These are phyloP conservation scores for Heteromeles arbutifolia DNA, from an alignment of 306 rosid species.

Conservation along the genomic window DNA sequence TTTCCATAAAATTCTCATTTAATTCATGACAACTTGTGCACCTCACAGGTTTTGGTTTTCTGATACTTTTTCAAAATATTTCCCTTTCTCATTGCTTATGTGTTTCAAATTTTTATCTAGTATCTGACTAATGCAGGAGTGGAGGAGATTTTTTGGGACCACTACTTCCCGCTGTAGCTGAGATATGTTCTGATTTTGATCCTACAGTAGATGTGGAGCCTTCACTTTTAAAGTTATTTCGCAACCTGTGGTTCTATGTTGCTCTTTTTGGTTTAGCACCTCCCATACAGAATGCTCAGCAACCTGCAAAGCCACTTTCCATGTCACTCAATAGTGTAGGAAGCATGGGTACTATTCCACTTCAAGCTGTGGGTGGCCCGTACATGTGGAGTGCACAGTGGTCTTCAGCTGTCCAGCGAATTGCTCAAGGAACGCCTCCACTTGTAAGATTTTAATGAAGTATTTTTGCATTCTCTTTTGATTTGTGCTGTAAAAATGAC, in stretches of 20 bases:
- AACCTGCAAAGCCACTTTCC: slow-evolving; percentile 63
- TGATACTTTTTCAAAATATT: slow-evolving; percentile 7
- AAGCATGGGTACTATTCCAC: slow-evolving; percentile 70
- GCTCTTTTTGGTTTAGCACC: slow-evolving; percentile 99
- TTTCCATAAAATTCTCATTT: slow-evolving; percentile 5
- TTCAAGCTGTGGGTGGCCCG: slow-evolving; percentile 94
- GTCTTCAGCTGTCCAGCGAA: slow-evolving; percentile 80
- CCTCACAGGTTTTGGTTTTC: slow-evolving; percentile 15
- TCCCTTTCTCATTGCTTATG: slow-evolving; percentile 18
- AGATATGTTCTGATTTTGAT: slow-evolving; percentile 88
- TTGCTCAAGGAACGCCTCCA: slow-evolving; percentile 98
- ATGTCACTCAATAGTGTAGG: slow-evolving; percentile 76
- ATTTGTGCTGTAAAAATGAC: neutral
- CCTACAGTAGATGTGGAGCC: slow-evolving; percentile 85
- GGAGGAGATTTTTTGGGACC: slow-evolving; percentile 99
- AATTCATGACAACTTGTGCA: neutral
- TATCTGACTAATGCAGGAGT: slow-evolving; percentile 61
- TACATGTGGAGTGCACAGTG: slow-evolving; percentile 90
- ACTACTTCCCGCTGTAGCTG: slow-evolving; percentile 96
- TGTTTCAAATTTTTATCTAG: slow-evolving; percentile 26
- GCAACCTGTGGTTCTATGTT: slow-evolving; percentile 96
- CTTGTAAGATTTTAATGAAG: slow-evolving; percentile 56
- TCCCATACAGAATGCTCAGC: slow-evolving; percentile 64
- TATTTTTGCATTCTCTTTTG: neutral
- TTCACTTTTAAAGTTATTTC: slow-evolving; percentile 84